Conservation (phyloP, 2,329 filamentous ascomycete species). For the Pseudocercospora fuligena region DNA sequence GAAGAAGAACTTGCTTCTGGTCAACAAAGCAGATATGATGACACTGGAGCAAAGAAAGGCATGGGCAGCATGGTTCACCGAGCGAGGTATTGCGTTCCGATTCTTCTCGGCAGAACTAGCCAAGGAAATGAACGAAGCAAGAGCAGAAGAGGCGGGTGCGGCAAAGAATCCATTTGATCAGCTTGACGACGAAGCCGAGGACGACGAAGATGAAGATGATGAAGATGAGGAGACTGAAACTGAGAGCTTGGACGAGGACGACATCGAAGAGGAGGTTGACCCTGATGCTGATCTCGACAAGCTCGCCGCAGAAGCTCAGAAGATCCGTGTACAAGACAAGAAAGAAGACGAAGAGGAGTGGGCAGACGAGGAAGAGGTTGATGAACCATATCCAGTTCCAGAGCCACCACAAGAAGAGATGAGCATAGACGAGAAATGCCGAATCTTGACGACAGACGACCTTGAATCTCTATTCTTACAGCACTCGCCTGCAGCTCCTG, state of each 20-base stretch:
- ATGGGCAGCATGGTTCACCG: conserved; percentile 87
- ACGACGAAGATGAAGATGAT: conserved; percentile 54
- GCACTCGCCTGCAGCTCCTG: conserved; percentile 65
- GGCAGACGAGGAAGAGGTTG: conserved; percentile 45
- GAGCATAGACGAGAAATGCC: conserved; percentile 54
- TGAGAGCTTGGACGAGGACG: conserved; percentile 35
- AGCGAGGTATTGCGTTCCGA: conserved; percentile 81
- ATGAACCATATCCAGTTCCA: conserved; percentile 39
- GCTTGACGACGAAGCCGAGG: conserved; percentile 66
- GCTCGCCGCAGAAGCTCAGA: conserved; percentile 43
- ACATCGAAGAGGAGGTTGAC: conserved; percentile 51
- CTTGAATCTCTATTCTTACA: conserved; percentile 85
- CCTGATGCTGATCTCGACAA: conserved; percentile 48
- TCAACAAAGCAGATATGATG: conserved; percentile 99
- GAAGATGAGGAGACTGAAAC: conserved; percentile 37
- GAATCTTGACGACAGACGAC: conserved; percentile 91
- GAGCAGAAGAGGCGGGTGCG: conserved; percentile 52
- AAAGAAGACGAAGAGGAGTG: conserved; percentile 45
- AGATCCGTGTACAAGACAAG: conserved; percentile 47
- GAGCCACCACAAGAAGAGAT: conserved; percentile 41
- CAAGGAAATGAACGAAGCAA: conserved; percentile 82
- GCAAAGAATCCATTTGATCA: conserved; percentile 33
- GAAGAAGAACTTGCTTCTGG: conserved; percentile 85
- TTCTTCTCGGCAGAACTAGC: conserved; percentile 96
- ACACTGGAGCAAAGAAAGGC: conserved; percentile 76